Evolutionary conservation across 352 stramenopile species (phyloP).

Genomic region (Globisporangium barbulae): DNA sequence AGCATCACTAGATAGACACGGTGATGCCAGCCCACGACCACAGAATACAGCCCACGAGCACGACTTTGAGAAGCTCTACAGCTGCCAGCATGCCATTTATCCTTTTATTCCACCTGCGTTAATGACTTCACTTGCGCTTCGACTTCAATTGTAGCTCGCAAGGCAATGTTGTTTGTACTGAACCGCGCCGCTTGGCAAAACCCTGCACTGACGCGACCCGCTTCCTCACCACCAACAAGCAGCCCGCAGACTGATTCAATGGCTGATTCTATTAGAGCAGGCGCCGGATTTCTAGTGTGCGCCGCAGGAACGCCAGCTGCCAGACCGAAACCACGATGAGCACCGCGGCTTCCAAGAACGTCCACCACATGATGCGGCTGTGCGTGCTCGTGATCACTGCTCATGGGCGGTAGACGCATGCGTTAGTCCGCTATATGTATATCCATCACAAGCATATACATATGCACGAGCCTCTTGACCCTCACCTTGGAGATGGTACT

Average conservation of each 20-base stretch:
- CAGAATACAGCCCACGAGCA: not conserved
- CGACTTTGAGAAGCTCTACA: not conserved
- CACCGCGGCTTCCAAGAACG: slow-evolving; percentile 71
- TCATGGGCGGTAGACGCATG: not conserved
- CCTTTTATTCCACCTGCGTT: not conserved
- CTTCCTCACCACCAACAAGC: not conserved
- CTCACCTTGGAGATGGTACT: slow-evolving; percentile 70
- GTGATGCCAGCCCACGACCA: not conserved
- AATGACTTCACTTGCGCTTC: not conserved
- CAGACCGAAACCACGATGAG: slow-evolving; percentile 65
- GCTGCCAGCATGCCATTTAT: not conserved
- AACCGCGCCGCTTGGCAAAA: not conserved
- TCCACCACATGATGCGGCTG: slow-evolving; percentile 82
- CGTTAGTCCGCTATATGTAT: not conserved
- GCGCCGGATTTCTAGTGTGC: slow-evolving; percentile 82
- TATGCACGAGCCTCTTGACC: not conserved
- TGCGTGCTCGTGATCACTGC: slow-evolving; percentile 84
- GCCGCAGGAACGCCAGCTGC: slow-evolving; percentile 81
- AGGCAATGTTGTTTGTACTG: not conserved
- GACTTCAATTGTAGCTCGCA: not conserved
- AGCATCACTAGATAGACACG: slow-evolving; percentile 33
- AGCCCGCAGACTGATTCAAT: not conserved
- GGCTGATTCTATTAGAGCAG: slow-evolving; percentile 51
- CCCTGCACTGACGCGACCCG: not conserved
- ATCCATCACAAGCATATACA: not conserved